Evolutionary conservation across 768 basidiomycete species (phyloP).

Genomic region (Porpolomopsis calyptriformis): DNA sequence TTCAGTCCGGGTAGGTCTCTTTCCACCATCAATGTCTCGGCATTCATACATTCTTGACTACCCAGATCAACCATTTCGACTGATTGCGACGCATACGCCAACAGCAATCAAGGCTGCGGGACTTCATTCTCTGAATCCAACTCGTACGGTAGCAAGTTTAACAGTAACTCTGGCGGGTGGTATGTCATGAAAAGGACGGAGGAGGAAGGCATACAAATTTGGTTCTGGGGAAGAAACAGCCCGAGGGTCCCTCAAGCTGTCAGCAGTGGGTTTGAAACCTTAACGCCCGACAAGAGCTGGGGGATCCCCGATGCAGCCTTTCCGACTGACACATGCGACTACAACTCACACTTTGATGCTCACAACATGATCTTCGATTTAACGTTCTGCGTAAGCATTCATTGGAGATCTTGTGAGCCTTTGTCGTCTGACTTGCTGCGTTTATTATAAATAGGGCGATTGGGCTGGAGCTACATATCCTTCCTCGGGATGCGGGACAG

Average conservation of each 20-base stretch:
- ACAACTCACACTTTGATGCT: slow-evolving; percentile 39
- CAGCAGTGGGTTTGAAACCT: slow-evolving; percentile 10
- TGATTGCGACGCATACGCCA: slow-evolving; percentile 38
- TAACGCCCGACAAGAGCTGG: slow-evolving; percentile 25
- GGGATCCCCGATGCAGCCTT: slow-evolving; percentile 40
- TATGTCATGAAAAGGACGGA: slow-evolving; percentile 40
- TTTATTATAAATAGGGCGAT: slow-evolving; percentile 33
- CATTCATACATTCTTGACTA: not conserved
- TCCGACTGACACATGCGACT: slow-evolving; percentile 38
- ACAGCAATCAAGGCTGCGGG: slow-evolving; percentile 56
- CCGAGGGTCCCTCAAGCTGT: slow-evolving; percentile 34
- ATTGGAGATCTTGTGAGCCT: slow-evolving; percentile 1
- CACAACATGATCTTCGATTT: slow-evolving; percentile 48
- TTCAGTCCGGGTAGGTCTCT: slow-evolving; percentile 36
- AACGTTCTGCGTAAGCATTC: slow-evolving; percentile 45
- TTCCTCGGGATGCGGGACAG: slow-evolving; percentile 30
- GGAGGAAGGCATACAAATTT: slow-evolving; percentile 40
- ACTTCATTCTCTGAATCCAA: slow-evolving; percentile 27
- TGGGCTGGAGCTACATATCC: slow-evolving; percentile 38
- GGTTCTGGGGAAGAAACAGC: slow-evolving; percentile 49
- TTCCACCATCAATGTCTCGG: not conserved
- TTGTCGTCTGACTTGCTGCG: slow-evolving; percentile 1
- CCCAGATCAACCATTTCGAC: slow-evolving; percentile 29
- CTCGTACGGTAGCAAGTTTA: slow-evolving; percentile 41
- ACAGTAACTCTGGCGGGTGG: slow-evolving; percentile 46